Evolutionary conservation across 164 flowering plant species (phyloP).

Genomic region (Vitis riparia): DNA sequence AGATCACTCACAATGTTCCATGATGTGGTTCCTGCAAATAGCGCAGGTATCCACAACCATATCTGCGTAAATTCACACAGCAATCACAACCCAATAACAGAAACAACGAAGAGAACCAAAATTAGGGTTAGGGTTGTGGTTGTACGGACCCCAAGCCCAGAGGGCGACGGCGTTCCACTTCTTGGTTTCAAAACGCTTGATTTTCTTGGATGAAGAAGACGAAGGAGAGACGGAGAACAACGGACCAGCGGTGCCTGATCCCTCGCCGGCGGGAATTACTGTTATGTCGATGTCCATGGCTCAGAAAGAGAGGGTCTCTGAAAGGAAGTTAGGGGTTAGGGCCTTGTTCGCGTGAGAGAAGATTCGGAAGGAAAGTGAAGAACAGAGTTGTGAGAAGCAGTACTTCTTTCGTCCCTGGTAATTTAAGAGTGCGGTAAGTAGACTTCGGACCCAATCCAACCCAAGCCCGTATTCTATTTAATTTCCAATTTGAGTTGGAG

Average conservation of each 20-base stretch:
- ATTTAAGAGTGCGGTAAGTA: no score
- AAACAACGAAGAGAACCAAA: conserved; percentile 1
- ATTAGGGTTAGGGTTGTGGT: conserved; percentile 19
- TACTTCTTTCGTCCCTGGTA: no score
- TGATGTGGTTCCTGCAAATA: conserved; percentile 85
- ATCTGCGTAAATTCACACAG: conserved; percentile 38
- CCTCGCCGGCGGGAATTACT: conserved; percentile 49
- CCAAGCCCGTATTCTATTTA: no score
- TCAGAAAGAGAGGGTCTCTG: no score
- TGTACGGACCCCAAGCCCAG: conserved; percentile 78
- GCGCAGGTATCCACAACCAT: conserved; percentile 85
- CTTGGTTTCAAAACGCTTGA: conserved; percentile 78
- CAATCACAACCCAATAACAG: neutral
- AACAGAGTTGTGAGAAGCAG: no score
- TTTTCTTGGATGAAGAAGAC: conserved; percentile 40
- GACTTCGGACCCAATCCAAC: no score
- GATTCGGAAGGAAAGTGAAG: no score
- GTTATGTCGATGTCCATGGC: conserved; percentile 37
- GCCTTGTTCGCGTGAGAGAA: no score
- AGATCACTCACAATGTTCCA: conserved; percentile 79
- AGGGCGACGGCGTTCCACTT: conserved; percentile 89
- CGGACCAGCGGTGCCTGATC: no score
- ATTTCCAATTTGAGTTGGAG: no score
- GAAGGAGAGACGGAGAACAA: conserved; percentile 25
- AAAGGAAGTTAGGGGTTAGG: no score